Percentiles rank a stretch among this genome's conserved stretches.
Evolutionary conservation across 768 basidiomycete species (phyloP).

Genomic region (Trametes meyenii): DNA sequence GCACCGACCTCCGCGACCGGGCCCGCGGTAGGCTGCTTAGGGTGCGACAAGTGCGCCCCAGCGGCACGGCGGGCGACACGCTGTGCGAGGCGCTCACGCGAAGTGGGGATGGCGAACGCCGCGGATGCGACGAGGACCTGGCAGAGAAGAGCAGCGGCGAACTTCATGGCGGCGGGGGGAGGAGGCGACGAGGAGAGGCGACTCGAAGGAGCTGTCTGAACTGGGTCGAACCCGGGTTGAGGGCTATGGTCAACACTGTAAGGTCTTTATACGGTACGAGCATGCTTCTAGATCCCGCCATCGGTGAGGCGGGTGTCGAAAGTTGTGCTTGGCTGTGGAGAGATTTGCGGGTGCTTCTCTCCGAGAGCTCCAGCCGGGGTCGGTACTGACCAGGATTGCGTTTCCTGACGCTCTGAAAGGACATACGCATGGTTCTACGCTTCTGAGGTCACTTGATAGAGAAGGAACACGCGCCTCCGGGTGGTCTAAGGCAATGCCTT

Average conservation of each 20-base stretch:
- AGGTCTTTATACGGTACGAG: slow-evolving; percentile 5
- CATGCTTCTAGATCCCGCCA: not conserved
- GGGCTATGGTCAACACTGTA: not conserved
- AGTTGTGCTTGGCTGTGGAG: not conserved
- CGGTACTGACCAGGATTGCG: not conserved
- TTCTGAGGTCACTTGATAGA: slow-evolving; percentile 8
- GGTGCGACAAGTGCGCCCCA: slow-evolving; percentile 23
- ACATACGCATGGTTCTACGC: slow-evolving; percentile 13
- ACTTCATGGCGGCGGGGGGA: slow-evolving; percentile 16
- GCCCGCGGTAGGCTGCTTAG: not conserved
- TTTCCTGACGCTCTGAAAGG: slow-evolving; percentile 6
- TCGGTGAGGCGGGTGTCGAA: not conserved
- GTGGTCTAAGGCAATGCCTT: not conserved
- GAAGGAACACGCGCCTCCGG: not conserved
- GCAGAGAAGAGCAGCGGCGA: slow-evolving; percentile 27
- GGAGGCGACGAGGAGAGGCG: slow-evolving; percentile 9
- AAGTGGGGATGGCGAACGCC: slow-evolving; percentile 28
- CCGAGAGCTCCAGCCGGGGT: not conserved
- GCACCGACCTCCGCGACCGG: not conserved
- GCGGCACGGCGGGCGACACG: slow-evolving; percentile 29
- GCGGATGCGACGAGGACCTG: slow-evolving; percentile 30
- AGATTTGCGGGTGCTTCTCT: not conserved
- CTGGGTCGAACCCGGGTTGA: slow-evolving; percentile 17
- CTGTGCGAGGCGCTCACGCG: slow-evolving; percentile 22
- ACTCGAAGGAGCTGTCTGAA: slow-evolving; percentile 14